Evolutionary conservation across 768 basidiomycete species (phyloP).

Genomic region (Pleurotus salmoneostramineus): DNA sequence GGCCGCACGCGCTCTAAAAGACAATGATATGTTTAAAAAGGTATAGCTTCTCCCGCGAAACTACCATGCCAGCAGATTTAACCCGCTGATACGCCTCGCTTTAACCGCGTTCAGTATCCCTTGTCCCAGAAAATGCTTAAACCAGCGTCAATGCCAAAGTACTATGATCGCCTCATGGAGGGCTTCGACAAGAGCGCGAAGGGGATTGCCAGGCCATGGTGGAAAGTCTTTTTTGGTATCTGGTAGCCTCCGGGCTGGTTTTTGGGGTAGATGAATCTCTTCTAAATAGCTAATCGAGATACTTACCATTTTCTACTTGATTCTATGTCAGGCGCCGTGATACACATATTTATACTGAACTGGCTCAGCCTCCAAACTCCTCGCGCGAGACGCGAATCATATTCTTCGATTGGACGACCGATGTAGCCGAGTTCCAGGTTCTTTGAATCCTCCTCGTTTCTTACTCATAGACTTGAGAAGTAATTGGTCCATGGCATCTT

Average conservation of each 20-base stretch:
- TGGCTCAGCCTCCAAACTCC: background rate
- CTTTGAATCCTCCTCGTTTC: background rate
- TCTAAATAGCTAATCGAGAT: no score
- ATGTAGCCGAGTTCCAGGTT: background rate
- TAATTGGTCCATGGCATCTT: background rate
- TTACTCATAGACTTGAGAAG: background rate
- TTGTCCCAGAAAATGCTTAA: conserved; percentile 59
- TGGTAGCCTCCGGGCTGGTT: conserved; percentile 42
- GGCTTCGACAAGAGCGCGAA: conserved; percentile 72
- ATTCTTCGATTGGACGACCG: no score
- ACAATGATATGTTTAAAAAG: conserved; percentile 55
- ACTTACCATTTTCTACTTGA: no score
- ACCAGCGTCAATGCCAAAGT: conserved; percentile 67
- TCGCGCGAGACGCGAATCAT: background rate
- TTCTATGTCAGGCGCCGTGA: no score
- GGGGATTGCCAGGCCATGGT: conserved; percentile 78
- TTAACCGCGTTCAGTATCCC: conserved; percentile 47
- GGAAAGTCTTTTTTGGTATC: conserved; percentile 78
- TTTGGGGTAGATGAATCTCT: no score
- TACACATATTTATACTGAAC: background rate
- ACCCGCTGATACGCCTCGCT: conserved; percentile 7
- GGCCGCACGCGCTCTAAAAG: conserved; percentile 50
- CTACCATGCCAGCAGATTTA: conserved; percentile 6
- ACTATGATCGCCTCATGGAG: conserved; percentile 72
- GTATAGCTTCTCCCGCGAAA: conserved; percentile 40